Percentiles rank a stretch among this genome's conserved stretches.
Conservation (phyloP, 305 asterid genomes). For the Fraxinus velutina region DNA sequence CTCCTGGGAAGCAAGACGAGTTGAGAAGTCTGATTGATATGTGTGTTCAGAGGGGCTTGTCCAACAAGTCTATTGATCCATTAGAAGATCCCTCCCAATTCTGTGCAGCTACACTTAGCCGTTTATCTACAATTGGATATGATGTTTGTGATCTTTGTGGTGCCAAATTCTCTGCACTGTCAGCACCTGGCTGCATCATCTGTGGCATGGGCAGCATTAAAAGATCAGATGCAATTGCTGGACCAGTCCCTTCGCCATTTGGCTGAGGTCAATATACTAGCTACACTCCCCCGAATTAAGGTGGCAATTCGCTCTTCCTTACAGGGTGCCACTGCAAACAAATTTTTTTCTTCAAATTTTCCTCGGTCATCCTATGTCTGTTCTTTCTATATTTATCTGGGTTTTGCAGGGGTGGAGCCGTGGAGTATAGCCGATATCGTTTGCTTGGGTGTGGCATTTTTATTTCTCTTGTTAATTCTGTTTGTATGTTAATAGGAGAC, state of each 20-base stretch:
- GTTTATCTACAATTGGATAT: constrained; percentile 89
- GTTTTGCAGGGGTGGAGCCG: neutral
- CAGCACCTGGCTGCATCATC: constrained; percentile 89
- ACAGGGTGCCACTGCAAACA: neutral
- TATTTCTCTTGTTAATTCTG: neutral
- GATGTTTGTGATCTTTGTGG: constrained; percentile 99
- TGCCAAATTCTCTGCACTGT: constrained; percentile 90
- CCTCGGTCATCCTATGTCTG: neutral
- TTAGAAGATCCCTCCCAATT: constrained; percentile 96
- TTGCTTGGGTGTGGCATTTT: neutral
- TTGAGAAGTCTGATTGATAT: constrained; percentile 89
- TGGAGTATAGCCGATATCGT: neutral
- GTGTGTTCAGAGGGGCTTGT: constrained; percentile 80
- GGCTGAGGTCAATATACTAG: constrained; percentile 43
- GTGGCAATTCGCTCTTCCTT: neutral
- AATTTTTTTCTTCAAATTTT: neutral
- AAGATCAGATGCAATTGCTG: constrained; percentile 91
- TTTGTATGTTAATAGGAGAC: neutral
- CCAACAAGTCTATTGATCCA: constrained; percentile 95
- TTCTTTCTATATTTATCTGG: neutral
- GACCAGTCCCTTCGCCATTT: constrained; percentile 93
- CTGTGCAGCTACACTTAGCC: constrained; percentile 96
- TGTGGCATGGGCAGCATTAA: constrained; percentile 99
- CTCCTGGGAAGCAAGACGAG: constrained; percentile 92
- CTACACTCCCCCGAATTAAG: neutral